phyloP scores from a whole-genome alignment of 2,329 filamentous ascomycete species.

The Cordyceps pruinosa region DNA sequence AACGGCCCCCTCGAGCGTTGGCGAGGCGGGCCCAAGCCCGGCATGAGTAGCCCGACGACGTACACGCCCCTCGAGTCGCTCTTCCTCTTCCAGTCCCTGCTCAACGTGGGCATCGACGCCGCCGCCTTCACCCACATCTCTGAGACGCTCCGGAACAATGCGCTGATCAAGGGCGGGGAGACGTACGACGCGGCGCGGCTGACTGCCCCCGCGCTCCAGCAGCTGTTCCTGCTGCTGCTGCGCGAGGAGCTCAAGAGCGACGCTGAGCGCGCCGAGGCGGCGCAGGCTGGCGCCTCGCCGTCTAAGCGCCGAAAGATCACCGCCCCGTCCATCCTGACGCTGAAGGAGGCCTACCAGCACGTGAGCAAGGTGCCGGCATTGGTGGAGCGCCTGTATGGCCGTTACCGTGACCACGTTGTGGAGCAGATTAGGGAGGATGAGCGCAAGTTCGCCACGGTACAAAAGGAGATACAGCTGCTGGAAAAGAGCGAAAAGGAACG shows the following conservation, averaged over 20 bases:
- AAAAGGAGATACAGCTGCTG: constrained; percentile 61
- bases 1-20: constrained; percentile 48
- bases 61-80: constrained; percentile 84
- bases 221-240: constrained; percentile 70
- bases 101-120: constrained; percentile 58
- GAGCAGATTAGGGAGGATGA: constrained; percentile 69
- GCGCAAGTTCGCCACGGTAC: constrained; percentile 53
- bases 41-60: constrained; percentile 51
- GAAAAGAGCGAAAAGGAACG: constrained; percentile 42
- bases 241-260: constrained; percentile 62
- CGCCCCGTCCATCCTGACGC: constrained; percentile 54
- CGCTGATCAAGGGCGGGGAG: constrained; percentile 61
- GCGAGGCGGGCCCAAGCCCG: constrained; percentile 45
- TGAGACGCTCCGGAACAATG: constrained; percentile 65
- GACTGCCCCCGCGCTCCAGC: constrained; percentile 68
- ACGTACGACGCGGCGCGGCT: constrained; percentile 69
- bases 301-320: constrained; percentile 70
- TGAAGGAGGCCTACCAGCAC: constrained; percentile 61
- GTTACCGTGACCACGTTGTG: constrained; percentile 65
- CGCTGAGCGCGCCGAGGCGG: constrained; percentile 30
- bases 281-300: constrained; percentile 35
- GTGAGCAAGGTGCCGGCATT: constrained; percentile 62
- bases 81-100: constrained; percentile 74
- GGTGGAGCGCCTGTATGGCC: constrained; percentile 65
- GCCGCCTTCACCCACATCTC: constrained; percentile 66